Percentiles rank a stretch among this genome's conserved stretches.
Conservation (phyloP, 805 yeast species). For the Clavispora phyllophila region DNA sequence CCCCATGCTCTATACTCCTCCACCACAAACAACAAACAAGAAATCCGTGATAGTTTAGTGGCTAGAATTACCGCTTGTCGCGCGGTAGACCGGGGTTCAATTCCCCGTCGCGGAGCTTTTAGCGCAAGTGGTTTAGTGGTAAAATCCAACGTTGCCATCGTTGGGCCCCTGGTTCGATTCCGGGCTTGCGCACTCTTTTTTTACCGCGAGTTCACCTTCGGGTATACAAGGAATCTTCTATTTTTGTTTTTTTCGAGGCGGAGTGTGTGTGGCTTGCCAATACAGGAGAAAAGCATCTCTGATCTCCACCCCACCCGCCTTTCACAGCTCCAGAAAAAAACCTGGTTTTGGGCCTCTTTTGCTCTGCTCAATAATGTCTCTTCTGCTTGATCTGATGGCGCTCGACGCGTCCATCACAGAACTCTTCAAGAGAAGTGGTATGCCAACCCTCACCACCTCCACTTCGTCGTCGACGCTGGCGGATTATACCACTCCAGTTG, state of each 20-base stretch:
- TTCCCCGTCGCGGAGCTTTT: conserved; percentile 18
- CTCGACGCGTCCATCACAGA: not conserved
- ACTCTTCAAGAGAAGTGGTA: not conserved
- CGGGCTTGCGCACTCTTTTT: conserved; percentile 10
- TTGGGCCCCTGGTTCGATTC: conserved; percentile 12
- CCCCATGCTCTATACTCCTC: too few relatives aligned
- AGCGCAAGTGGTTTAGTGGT: conserved; percentile 12
- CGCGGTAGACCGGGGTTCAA: conserved; percentile 21
- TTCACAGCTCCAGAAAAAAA: too few relatives aligned
- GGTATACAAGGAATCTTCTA: too few relatives aligned
- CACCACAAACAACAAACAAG: not conserved
- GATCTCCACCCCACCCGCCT: not conserved
- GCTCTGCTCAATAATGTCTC: too few relatives aligned
- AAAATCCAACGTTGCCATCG: conserved; percentile 12
- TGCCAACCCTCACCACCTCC: conserved; percentile 2
- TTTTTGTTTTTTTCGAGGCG: not conserved
- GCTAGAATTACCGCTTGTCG: conserved; percentile 20
- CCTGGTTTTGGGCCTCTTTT: too few relatives aligned
- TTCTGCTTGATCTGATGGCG: not conserved
- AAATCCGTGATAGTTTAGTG: conserved; percentile 19
- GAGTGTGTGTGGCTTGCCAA: not conserved
- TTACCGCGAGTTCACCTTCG: too few relatives aligned
- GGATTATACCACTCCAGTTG: conserved; percentile 41
- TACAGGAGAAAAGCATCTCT: not conserved
- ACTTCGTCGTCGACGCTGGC: conserved; percentile 12